Evolutionary conservation across 2,329 filamentous ascomycete species (phyloP).

Genomic region (Penicillium sp.): DNA sequence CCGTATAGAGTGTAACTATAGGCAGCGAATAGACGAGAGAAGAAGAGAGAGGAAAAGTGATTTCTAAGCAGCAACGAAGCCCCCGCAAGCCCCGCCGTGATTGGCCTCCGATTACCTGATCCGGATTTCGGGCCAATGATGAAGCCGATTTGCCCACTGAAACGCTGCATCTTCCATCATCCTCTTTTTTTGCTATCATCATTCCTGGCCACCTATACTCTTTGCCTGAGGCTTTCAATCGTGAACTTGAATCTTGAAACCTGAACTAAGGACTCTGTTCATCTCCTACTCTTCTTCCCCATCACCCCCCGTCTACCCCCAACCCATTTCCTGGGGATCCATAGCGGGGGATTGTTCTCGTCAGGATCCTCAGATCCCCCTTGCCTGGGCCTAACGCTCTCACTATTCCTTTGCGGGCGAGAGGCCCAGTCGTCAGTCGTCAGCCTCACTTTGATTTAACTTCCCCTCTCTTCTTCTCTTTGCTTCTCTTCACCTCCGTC

Average conservation of each 20-base stretch:
- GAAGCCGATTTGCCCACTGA: slow-evolving; percentile 3
- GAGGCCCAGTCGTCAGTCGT: slow-evolving; percentile 27
- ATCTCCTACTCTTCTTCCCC: background rate
- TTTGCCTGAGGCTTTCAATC: background rate
- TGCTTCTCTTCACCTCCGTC: background rate
- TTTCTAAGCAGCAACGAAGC: slow-evolving; percentile 25
- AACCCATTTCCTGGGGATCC: background rate
- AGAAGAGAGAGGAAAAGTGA: slow-evolving; percentile 12
- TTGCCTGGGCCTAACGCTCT: background rate
- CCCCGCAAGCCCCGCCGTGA: slow-evolving; percentile 6
- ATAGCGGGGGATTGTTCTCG: background rate
- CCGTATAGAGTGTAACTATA: background rate
- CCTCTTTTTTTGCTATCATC: slow-evolving; percentile 4
- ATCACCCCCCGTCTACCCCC: background rate
- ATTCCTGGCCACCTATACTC: background rate
- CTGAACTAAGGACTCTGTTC: background rate
- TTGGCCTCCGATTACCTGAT: slow-evolving; percentile 12
- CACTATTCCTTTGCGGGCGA: slow-evolving; percentile 31
- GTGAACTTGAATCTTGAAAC: background rate
- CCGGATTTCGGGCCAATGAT: slow-evolving; percentile 17
- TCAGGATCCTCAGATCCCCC: background rate
- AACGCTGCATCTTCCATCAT: slow-evolving; percentile 7
- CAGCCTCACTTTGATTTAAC: background rate
- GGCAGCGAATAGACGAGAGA: background rate
- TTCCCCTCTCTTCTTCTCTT: background rate